Conservation (phyloP, 805 yeast genomes). For the Yamadazyma akitaensis region DNA sequence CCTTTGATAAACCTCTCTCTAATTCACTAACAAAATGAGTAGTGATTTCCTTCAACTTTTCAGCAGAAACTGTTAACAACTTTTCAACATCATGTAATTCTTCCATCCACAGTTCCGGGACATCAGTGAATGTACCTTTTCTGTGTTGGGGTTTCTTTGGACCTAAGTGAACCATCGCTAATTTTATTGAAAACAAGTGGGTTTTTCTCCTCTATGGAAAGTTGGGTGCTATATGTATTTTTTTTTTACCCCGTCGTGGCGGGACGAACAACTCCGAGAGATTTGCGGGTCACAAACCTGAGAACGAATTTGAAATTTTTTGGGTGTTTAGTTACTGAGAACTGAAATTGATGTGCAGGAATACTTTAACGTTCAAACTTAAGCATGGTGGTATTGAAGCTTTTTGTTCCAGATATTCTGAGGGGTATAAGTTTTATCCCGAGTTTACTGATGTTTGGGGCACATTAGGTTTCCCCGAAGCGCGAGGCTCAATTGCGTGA, state of each 20-base stretch:
- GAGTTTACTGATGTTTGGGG: neutral
- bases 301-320: too few species aligned
- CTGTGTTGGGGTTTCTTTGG: constrained; percentile 81
- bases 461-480: neutral
- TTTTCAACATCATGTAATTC: constrained; percentile 58
- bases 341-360: neutral
- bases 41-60: constrained; percentile 61
- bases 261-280: constrained; percentile 1
- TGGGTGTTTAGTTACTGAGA: neutral
- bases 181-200: neutral
- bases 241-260: constrained; percentile 1
- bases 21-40: constrained; percentile 77
- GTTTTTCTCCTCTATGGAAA: neutral
- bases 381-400: neutral
- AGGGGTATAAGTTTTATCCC: too few species aligned
- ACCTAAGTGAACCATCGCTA: constrained; percentile 75
- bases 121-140: constrained; percentile 59
- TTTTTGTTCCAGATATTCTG: too few species aligned
- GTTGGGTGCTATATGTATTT: constrained; percentile 7
- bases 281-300: neutral
- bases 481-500: neutral
- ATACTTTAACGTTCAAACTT: neutral
- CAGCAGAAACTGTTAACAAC: constrained; percentile 59
- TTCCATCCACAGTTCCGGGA: constrained; percentile 58
- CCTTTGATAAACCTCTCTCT: constrained; percentile 70